phyloP scores from a whole-genome alignment of 2,329 filamentous ascomycete species.

The Cytospora piceae region DNA sequence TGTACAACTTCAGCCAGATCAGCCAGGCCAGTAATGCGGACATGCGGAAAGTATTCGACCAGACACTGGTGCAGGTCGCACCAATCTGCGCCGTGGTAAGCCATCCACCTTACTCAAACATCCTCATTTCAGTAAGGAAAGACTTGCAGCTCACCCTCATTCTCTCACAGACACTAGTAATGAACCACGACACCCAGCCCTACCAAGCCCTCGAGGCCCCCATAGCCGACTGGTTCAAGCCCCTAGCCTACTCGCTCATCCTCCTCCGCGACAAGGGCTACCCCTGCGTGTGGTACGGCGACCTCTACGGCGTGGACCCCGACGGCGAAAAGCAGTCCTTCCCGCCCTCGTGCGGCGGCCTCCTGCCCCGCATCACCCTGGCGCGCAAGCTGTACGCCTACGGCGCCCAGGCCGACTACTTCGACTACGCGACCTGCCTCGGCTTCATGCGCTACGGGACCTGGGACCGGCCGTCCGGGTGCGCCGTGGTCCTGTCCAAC shows the following conservation, averaged over 20 bases:
- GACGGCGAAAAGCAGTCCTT: conserved; percentile 46
- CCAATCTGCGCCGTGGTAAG: conserved; percentile 43
- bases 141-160: neutral
- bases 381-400: conserved; percentile 70
- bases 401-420: conserved; percentile 68
- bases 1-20: conserved; percentile 67
- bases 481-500: conserved; percentile 62
- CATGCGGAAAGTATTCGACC: conserved; percentile 65
- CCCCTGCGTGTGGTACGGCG: conserved; percentile 73
- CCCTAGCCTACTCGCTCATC: conserved; percentile 72
- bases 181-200: conserved; percentile 70
- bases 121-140: neutral
- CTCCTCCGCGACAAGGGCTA: conserved; percentile 65
- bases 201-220: conserved; percentile 53
- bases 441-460: conserved; percentile 61
- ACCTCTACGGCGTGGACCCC: conserved; percentile 63
- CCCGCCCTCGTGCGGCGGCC: conserved; percentile 56
- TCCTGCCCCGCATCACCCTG: conserved; percentile 61
- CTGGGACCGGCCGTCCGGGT: conserved; percentile 50
- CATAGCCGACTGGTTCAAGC: conserved; percentile 70
- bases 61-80: conserved; percentile 54
- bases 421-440: conserved; percentile 62
- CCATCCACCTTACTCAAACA: neutral
- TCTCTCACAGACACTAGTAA: conserved; percentile 60
- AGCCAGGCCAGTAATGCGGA: conserved; percentile 62